phyloP scores from a whole-genome alignment of 1,284 basidiomycete species.

The Ustilago bromivora region DNA sequence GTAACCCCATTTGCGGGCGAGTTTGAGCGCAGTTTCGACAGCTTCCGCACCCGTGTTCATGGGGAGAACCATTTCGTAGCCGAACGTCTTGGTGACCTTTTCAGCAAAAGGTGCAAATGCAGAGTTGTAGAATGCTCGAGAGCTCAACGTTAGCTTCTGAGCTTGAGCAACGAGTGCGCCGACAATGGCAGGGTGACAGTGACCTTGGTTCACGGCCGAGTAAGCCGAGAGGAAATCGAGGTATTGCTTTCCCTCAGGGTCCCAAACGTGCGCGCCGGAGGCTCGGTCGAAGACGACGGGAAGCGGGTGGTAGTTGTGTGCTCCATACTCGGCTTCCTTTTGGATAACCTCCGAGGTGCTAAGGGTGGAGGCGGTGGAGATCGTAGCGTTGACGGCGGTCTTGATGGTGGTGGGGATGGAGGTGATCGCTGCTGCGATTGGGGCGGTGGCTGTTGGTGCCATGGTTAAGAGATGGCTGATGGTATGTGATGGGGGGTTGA shows the following conservation, averaged over 20 bases:
- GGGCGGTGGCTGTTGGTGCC: slow-evolving; percentile 54
- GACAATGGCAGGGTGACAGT: slow-evolving; percentile 93
- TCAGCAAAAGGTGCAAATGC: slow-evolving; percentile 89
- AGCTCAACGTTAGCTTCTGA: slow-evolving; percentile 89
- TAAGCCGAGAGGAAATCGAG: slow-evolving; percentile 91
- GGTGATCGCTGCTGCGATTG: slow-evolving; percentile 26
- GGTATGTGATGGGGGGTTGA: neutral
- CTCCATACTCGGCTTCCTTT: slow-evolving; percentile 84
- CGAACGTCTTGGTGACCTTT: slow-evolving; percentile 79
- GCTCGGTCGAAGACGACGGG: slow-evolving; percentile 94
- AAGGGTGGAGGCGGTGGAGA: slow-evolving; percentile 39
- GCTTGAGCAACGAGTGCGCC: slow-evolving; percentile 86
- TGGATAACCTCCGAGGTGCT: slow-evolving; percentile 78
- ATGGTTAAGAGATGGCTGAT: slow-evolving; percentile 20
- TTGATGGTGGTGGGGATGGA: slow-evolving; percentile 42
- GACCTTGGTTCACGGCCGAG: slow-evolving; percentile 85
- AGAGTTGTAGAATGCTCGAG: slow-evolving; percentile 95
- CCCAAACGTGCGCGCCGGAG: slow-evolving; percentile 92
- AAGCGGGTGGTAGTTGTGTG: slow-evolving; percentile 92
- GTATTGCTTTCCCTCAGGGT: slow-evolving; percentile 81
- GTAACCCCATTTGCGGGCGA: slow-evolving; percentile 70
- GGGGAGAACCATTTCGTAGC: slow-evolving; percentile 85
- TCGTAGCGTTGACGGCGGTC: slow-evolving; percentile 38
- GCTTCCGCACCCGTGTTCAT: slow-evolving; percentile 99
- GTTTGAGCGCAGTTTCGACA: slow-evolving; percentile 81